Evolutionary conservation across 306 rosid species (phyloP).

Genomic region (Pyrus betulifolia): DNA sequence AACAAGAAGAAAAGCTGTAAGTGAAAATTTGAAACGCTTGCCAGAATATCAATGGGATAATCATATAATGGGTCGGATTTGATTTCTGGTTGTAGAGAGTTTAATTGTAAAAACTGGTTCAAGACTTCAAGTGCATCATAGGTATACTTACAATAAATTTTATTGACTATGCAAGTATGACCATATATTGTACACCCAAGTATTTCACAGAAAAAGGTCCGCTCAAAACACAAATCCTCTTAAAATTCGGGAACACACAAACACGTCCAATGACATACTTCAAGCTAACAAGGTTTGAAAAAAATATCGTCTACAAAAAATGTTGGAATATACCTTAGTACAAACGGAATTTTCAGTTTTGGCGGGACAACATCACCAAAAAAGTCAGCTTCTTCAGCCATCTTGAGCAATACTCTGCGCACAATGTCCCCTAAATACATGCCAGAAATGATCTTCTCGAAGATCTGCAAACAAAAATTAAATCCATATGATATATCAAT

Average conservation of each 20-base stretch:
- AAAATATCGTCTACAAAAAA: neutral
- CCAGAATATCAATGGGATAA: neutral
- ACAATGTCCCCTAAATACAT: constrained; percentile 94
- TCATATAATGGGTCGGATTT: neutral
- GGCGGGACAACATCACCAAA: constrained; percentile 82
- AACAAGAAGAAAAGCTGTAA: neutral
- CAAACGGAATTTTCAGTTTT: constrained; percentile 66
- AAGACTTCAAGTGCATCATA: neutral
- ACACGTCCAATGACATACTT: neutral
- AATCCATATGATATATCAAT: constrained; percentile 16
- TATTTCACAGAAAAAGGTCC: neutral
- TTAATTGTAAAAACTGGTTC: neutral
- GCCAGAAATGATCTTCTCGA: constrained; percentile 90
- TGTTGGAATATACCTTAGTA: constrained; percentile 56
- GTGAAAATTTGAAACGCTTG: neutral
- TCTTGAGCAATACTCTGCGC: constrained; percentile 64
- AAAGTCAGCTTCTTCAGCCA: constrained; percentile 90
- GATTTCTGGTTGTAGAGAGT: neutral
- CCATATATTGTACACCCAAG: neutral
- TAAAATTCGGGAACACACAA: neutral
- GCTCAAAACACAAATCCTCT: neutral
- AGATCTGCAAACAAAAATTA: constrained; percentile 50
- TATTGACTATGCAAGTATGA: neutral
- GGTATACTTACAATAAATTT: neutral
- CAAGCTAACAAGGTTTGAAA: neutral